Percentiles rank a stretch among this genome's conserved stretches.
These are phyloP conservation scores for Tephrocybe sp. DNA, from an alignment of 768 basidiomycete species.

Conservation along the genomic window DNA sequence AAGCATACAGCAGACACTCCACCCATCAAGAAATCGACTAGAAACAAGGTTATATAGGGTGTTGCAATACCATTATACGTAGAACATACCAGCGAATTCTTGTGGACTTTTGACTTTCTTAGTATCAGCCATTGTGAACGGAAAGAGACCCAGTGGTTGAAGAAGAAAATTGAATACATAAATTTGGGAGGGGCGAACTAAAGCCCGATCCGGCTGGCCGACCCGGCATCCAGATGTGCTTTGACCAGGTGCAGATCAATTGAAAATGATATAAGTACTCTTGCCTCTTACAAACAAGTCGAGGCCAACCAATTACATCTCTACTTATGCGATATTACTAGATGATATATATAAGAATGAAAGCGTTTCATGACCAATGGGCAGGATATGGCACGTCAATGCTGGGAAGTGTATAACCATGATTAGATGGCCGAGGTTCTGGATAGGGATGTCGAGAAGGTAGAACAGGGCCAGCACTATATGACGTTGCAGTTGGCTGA, in stretches of 20 bases:
- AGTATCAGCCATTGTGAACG: conserved; percentile 74
- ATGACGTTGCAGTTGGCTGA: conserved; percentile 8
- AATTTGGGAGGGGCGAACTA: neutral
- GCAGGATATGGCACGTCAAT: conserved; percentile 16
- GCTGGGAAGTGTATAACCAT: conserved; percentile 13
- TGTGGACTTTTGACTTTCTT: conserved; percentile 88
- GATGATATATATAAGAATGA: conserved; percentile 6
- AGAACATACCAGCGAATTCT: conserved; percentile 80
- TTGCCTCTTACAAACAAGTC: no score
- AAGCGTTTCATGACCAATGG: conserved; percentile 18
- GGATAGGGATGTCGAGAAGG: conserved; percentile 16
- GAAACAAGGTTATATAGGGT: conserved; percentile 20
- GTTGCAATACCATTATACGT: neutral
- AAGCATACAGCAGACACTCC: conserved; percentile 84
- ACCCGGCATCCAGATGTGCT: neutral
- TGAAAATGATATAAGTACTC: no score
- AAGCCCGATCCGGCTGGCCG: neutral
- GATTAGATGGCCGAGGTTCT: conserved; percentile 4
- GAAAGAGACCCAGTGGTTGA: conserved; percentile 13
- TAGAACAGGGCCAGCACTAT: conserved; percentile 9
- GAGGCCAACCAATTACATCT: conserved; percentile 1
- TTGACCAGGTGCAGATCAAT: no score
- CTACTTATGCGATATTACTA: conserved; percentile 9
- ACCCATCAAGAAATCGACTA: conserved; percentile 95
- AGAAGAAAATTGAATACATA: neutral